phyloP scores from a whole-genome alignment of 2,329 filamentous ascomycete species.

The Pestalotiopsis sp. region DNA sequence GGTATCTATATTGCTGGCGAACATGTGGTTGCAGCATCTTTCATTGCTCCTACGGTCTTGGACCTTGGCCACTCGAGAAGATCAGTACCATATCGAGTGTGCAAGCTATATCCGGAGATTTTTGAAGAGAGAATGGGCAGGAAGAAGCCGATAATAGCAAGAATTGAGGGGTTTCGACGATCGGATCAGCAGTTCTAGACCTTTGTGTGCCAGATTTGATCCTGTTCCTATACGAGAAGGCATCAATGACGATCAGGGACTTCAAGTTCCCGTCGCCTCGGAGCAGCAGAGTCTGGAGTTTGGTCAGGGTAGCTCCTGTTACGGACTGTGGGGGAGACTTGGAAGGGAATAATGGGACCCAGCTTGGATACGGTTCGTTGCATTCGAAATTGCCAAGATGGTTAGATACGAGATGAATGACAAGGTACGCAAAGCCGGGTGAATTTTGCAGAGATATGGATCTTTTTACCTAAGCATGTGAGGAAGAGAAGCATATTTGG shows the following conservation, averaged over 20 bases:
- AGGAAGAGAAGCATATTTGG: neutral
- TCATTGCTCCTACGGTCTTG: neutral
- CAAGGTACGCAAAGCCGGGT: neutral
- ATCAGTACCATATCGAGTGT: neutral
- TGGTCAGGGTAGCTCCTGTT: neutral
- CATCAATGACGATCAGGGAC: neutral
- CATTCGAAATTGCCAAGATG: neutral
- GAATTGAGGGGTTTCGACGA: neutral
- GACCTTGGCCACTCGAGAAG: neutral
- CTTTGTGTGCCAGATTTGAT: neutral
- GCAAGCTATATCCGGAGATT: neutral
- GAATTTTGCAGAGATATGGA: neutral
- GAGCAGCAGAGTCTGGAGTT: neutral
- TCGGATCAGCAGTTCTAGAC: conserved; percentile 5
- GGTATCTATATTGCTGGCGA: neutral
- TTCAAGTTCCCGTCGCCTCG: neutral
- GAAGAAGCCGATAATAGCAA: neutral
- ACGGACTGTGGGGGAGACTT: neutral
- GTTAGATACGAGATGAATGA: neutral
- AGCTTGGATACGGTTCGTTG: neutral
- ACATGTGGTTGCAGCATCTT: neutral
- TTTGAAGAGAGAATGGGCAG: neutral
- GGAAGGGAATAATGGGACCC: neutral
- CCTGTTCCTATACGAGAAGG: neutral
- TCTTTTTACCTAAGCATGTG: neutral